Evolutionary conservation across 192 early-diverging fungal species (phyloP).

Genomic region (Coemansia sp.): DNA sequence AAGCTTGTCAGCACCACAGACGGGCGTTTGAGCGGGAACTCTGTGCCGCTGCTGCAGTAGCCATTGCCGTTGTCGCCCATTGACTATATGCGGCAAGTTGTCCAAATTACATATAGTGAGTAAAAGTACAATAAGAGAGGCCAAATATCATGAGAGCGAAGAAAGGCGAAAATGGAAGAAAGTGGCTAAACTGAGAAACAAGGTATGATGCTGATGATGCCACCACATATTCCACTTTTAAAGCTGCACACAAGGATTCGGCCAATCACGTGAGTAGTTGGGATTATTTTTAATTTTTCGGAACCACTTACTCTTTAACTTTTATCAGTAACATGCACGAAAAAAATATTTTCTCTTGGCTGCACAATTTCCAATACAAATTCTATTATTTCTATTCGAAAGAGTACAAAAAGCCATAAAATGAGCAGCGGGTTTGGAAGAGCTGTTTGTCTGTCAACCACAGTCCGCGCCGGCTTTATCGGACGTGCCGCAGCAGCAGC

Average conservation of each 20-base stretch:
- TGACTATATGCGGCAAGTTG: too few relatives aligned
- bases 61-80: slow-evolving; percentile 1
- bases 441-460: slow-evolving; percentile 9
- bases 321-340: background rate
- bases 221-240: too few relatives aligned
- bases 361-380: background rate
- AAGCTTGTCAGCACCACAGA: slow-evolving; percentile 66
- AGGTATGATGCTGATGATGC: too few relatives aligned
- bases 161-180: background rate
- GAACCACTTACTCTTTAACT: background rate
- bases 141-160: background rate
- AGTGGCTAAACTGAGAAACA: too few relatives aligned
- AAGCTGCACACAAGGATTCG: too few relatives aligned
- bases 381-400: background rate
- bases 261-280: too few relatives aligned
- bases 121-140: background rate
- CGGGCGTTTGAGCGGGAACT: slow-evolving; percentile 29
- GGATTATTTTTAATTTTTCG: background rate
- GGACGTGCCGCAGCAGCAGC: slow-evolving; percentile 15
- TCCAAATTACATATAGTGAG: background rate
- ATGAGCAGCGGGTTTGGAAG: slow-evolving; percentile 11
- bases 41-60: slow-evolving; percentile 12
- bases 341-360: background rate
- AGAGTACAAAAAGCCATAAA: background rate
- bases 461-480: background rate